Evolutionary conservation across 805 yeast genomes (phyloP).

Genomic region (Pichia cephalocereana): DNA sequence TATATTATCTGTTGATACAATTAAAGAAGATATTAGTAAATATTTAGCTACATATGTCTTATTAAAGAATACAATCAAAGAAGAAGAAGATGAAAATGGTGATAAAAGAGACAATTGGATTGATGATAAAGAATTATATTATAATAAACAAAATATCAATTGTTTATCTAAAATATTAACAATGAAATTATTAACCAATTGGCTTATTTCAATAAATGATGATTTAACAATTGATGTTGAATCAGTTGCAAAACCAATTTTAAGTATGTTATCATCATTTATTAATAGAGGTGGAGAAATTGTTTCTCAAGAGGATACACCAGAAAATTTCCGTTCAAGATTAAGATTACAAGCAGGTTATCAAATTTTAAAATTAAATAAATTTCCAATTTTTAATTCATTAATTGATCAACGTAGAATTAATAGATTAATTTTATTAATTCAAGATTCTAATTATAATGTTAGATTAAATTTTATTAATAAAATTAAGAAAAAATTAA

Average conservation of each 20-base stretch:
- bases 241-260: conserved; percentile 48
- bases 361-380: conserved; percentile 54
- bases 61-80: conserved; percentile 35
- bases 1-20: conserved; percentile 37
- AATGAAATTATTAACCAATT: conserved; percentile 49
- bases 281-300: conserved; percentile 76
- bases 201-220: conserved; percentile 33
- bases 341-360: conserved; percentile 63
- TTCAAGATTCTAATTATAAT: conserved; percentile 55
- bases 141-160: conserved; percentile 1
- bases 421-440: conserved; percentile 42
- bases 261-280: conserved; percentile 57
- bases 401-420: conserved; percentile 45
- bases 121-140: conserved; percentile 15
- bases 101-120: conserved; percentile 19
- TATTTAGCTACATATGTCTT: conserved; percentile 54
- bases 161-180: conserved; percentile 29
- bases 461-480: conserved; percentile 48
- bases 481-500: conserved; percentile 41
- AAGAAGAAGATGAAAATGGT: conserved; percentile 18
- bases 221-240: conserved; percentile 30
- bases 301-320: conserved; percentile 46
- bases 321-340: conserved; percentile 48
- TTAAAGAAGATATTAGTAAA: conserved; percentile 50
- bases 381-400: conserved; percentile 39